Conservation (phyloP, 345 rosid genomes). For the Eucalyptus lansdowneana region DNA sequence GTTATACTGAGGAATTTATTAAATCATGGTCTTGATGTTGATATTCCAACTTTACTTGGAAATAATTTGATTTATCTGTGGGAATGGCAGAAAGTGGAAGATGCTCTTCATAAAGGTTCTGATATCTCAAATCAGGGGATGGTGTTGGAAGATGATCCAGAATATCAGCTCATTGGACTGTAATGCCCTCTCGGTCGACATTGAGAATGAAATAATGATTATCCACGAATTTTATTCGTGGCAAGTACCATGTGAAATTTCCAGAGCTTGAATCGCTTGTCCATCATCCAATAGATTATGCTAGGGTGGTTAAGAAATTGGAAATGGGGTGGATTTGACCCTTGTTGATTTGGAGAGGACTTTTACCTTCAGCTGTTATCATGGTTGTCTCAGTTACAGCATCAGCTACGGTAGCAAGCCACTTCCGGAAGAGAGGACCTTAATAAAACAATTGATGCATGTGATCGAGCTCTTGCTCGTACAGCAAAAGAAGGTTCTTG, state of each 20-base stretch:
- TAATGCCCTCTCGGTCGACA: conserved; percentile 77
- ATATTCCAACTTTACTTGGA: not conserved
- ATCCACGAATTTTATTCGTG: conserved; percentile 88
- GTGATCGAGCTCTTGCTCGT: conserved; percentile 82
- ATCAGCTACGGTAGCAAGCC: conserved; percentile 83
- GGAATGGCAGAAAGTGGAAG: conserved; percentile 68
- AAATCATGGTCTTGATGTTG: not conserved
- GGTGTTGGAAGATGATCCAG: conserved; percentile 90
- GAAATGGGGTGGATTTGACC: conserved; percentile 77
- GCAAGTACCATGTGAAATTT: conserved; percentile 72
- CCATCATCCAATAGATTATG: conserved; percentile 87
- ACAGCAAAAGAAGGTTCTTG: conserved; percentile 73
- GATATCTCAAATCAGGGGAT: conserved; percentile 41
- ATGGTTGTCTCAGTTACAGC: conserved; percentile 98
- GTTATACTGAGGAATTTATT: not conserved
- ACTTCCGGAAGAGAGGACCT: conserved; percentile 74
- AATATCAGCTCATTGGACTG: conserved; percentile 89
- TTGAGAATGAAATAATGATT: conserved; percentile 80
- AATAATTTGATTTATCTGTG: not conserved
- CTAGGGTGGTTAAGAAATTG: conserved; percentile 88
- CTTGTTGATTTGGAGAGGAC: conserved; percentile 85
- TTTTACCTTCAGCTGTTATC: conserved; percentile 77
- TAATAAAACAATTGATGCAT: conserved; percentile 69
- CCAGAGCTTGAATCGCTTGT: conserved; percentile 94
- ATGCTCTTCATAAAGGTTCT: conserved; percentile 57